Percentiles rank a stretch among this genome's conserved stretches.
Evolutionary conservation across 352 stramenopile species (phyloP).

Genomic region (Phytophthora vignae): DNA sequence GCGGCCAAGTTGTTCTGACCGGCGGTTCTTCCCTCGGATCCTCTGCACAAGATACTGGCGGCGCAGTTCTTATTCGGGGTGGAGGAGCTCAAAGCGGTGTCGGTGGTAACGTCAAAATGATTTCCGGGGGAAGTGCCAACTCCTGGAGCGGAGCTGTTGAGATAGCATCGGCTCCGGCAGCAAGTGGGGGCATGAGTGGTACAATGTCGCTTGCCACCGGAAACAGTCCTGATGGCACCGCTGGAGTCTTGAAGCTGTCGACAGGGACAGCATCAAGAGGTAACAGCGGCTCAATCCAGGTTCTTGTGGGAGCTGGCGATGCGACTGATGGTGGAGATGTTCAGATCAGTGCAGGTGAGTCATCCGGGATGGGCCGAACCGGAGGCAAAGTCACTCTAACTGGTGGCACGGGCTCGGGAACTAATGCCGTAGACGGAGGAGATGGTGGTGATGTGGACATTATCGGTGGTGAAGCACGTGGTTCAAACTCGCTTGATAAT

Average conservation of each 20-base stretch:
- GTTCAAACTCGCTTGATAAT: constrained; percentile 89
- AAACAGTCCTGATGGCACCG: constrained; percentile 46
- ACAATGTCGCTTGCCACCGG: constrained; percentile 56
- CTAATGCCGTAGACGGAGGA: constrained; percentile 90
- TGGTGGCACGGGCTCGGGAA: constrained; percentile 67
- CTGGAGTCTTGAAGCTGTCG: constrained; percentile 46
- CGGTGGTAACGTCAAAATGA: constrained; percentile 56
- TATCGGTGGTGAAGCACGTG: constrained; percentile 87
- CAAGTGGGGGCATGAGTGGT: constrained; percentile 65
- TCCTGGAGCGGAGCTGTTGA: constrained; percentile 63
- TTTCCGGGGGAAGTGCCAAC: constrained; percentile 56
- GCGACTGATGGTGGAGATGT: constrained; percentile 69
- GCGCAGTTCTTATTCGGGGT: constrained; percentile 55
- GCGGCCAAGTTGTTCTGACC: constrained; percentile 54
- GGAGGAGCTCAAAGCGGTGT: constrained; percentile 59
- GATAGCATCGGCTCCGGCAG: constrained; percentile 60
- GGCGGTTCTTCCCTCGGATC: constrained; percentile 64
- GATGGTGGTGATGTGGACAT: constrained; percentile 89
- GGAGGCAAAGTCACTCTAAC: constrained; percentile 60
- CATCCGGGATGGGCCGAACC: constrained; percentile 53
- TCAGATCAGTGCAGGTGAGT: constrained; percentile 66
- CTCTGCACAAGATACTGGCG: constrained; percentile 63
- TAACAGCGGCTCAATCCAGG: constrained; percentile 62
- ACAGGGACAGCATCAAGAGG: constrained; percentile 63
- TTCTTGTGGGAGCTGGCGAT: constrained; percentile 67